Conservation (phyloP, 2,329 filamentous ascomycete genomes). For the Fusarium sp. region DNA sequence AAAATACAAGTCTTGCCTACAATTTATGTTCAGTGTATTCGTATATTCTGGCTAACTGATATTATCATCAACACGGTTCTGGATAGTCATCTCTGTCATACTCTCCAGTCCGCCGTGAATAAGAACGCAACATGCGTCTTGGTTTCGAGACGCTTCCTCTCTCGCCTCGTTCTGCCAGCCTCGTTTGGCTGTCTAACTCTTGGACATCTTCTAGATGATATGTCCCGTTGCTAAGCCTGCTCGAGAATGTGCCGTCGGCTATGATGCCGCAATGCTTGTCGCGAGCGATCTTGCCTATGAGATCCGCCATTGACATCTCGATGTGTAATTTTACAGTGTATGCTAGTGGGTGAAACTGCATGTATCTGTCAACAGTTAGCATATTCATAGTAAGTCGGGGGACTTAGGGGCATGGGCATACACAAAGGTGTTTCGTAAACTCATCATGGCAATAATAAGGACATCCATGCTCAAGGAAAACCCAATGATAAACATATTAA, state of each 20-base stretch:
- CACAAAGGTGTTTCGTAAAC: constrained; percentile 40
- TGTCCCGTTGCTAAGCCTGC: constrained; percentile 11
- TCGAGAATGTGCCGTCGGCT: constrained; percentile 31
- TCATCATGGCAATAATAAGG: constrained; percentile 42
- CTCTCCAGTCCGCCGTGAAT: constrained; percentile 15
- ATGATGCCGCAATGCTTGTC: constrained; percentile 26
- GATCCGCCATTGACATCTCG: constrained; percentile 61
- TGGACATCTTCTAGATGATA: constrained; percentile 10
- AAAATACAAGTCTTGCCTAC: fast-evolving
- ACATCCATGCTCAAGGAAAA: constrained; percentile 42
- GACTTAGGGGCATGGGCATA: neutral
- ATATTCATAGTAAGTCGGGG: too few relatives aligned
- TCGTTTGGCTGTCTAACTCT: neutral
- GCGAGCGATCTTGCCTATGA: constrained; percentile 53
- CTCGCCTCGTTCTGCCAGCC: neutral
- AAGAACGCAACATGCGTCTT: constrained; percentile 14
- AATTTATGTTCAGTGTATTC: fast-evolving
- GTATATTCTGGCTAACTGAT: neutral
- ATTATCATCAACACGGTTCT: neutral
- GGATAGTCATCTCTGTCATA: constrained; percentile 16
- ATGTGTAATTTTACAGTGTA: constrained; percentile 64
- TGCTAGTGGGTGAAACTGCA: constrained; percentile 61
- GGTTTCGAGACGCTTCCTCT: constrained; percentile 8
- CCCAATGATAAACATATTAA: constrained; percentile 42
- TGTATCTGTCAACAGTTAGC: constrained; percentile 40